Conservation (phyloP, 2,329 filamentous ascomycete species). For the Ascochyta fabae region DNA sequence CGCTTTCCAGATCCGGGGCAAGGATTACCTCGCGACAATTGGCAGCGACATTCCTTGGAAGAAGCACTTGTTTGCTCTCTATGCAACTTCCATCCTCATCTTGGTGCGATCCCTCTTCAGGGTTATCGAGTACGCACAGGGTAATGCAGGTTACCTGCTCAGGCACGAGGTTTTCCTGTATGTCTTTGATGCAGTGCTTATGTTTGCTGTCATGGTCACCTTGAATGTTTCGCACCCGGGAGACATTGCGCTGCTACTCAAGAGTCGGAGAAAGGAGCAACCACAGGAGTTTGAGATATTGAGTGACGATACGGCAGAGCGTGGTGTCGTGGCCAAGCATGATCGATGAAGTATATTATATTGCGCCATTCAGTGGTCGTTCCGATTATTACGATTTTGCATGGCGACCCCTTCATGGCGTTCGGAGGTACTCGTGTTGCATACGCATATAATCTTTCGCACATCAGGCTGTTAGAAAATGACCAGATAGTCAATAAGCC, state of each 20-base stretch:
- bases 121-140: constrained; percentile 57
- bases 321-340: neutral
- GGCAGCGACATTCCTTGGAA: constrained; percentile 26
- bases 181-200: constrained; percentile 54
- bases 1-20: constrained; percentile 23
- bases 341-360: neutral
- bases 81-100: constrained; percentile 54
- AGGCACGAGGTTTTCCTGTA: constrained; percentile 54
- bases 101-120: constrained; percentile 58
- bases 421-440: neutral
- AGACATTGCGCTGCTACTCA: constrained; percentile 23
- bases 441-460: too few species aligned
- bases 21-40: constrained; percentile 3
- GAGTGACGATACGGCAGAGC: constrained; percentile 1
- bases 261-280: constrained; percentile 1
- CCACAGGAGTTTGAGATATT: constrained; percentile 2
- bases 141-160: constrained; percentile 54
- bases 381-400: neutral
- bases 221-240: constrained; percentile 49
- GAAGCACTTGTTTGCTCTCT: constrained; percentile 53
- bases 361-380: neutral
- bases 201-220: constrained; percentile 52
- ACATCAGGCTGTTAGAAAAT: neutral
- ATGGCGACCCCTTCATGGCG: neutral
- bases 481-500: neutral